Percentiles rank a stretch among this genome's conserved stretches.
phyloP scores from a whole-genome alignment of 2,329 filamentous ascomycete genomes.

The Penicillium glabrum region DNA sequence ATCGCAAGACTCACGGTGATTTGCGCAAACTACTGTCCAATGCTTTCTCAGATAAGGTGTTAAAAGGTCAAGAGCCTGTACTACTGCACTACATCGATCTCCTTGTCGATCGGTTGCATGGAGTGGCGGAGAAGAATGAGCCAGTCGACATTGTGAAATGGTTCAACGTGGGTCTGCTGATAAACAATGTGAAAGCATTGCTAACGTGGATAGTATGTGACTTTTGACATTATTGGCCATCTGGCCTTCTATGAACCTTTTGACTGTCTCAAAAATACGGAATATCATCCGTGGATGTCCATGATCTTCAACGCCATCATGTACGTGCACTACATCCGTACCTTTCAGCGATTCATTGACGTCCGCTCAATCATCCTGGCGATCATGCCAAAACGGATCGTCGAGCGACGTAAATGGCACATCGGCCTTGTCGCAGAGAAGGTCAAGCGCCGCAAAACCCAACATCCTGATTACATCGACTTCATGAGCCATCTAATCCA shows the following conservation, averaged over 20 bases:
- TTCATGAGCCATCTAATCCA: slow-evolving; percentile 7
- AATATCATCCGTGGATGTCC: slow-evolving; percentile 6
- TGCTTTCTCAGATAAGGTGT: slow-evolving; percentile 7
- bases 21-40: slow-evolving; percentile 6
- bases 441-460: slow-evolving; percentile 2
- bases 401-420: slow-evolving; percentile 6
- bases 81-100: slow-evolving; percentile 5
- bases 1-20: slow-evolving; percentile 6
- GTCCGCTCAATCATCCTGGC: slow-evolving; percentile 3
- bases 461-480: slow-evolving; percentile 7
- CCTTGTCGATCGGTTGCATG: slow-evolving; percentile 1
- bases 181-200: not conserved
- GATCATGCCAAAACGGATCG: slow-evolving; percentile 4
- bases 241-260: slow-evolving; percentile 3
- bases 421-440: slow-evolving; percentile 5
- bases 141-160: slow-evolving; percentile 6
- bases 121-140: slow-evolving; percentile 3
- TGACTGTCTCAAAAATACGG: slow-evolving; percentile 3
- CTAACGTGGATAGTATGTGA: not conserved
- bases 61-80: slow-evolving; percentile 6
- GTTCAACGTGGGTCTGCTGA: not conserved
- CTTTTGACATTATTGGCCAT: slow-evolving; percentile 6
- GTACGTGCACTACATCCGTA: slow-evolving; percentile 5
- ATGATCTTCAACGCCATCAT: slow-evolving; percentile 6
- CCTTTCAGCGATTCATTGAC: slow-evolving; percentile 5